Base-by-base conservation (phyloP, 1,284 basidiomycete species). In the Singerocomus inundabilis region DNA sequence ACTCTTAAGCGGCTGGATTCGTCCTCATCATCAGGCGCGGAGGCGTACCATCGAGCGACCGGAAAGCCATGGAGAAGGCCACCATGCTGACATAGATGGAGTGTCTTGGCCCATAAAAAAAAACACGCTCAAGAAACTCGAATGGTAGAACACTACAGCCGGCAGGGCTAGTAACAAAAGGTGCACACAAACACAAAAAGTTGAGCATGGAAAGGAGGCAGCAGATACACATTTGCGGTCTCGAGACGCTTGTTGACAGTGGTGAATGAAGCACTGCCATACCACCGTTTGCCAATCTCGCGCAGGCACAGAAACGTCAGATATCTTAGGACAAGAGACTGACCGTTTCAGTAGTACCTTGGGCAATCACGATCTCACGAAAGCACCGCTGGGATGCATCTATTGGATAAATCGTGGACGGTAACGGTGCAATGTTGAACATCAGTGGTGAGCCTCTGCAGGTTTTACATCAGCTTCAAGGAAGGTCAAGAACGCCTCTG, bases 401-500 rank as follows among this genome's bases (percentile, higher is more conserved):
- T 63, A 65, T 64, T 56, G 48, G 37, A 38, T 32, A 30, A 28
- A 25, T 38, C 1, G 34, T 48, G 12, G 26, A 57, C 16, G 35
- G 21, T 32, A 42, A 53, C 18, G 49, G 25, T 52, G 49, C 49
- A 48, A 13, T 45, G 35, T 47, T 39, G 34, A 45, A 59, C 44
- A 64, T 68, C 45, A 78, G 62, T 81, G 79, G 61, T 85, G 81
- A 52, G 72, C 74, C 51, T 72, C 76, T 54, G 41, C 71, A 68
- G 80, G 79, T 56, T 80, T 79, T 60, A 80, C 67, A 67, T 86
- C 84, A 55, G 74, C 73, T 66, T 82, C 81, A 46, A 81, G 67
- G 61, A 81, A 76, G 39, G 73, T 60, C 55, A 86, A 69, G 76
- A 82, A 86, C 52, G 77, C 77, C 52, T 82, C 79, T 30, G 81